Conservation (phyloP, 2,329 filamentous ascomycete species). For the Verticillium zaregamsianum region DNA sequence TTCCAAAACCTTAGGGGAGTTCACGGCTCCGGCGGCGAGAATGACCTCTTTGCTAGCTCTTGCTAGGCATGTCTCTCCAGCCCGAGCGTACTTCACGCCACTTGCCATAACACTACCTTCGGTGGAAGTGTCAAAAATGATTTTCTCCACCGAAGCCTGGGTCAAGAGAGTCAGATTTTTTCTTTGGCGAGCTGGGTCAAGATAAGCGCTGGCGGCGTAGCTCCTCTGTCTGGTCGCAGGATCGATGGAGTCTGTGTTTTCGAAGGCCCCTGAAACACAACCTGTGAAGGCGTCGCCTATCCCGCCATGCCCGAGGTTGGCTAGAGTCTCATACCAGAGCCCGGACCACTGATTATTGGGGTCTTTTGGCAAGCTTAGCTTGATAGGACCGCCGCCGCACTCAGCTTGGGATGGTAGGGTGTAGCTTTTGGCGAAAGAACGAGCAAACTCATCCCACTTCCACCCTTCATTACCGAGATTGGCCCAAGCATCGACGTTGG, state of each 20-base stretch:
- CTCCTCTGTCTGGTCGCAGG: slow-evolving; percentile 18
- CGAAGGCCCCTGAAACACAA: slow-evolving; percentile 6
- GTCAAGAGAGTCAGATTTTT: slow-evolving; percentile 20
- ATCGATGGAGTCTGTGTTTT: slow-evolving; percentile 17
- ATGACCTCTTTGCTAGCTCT: slow-evolving; percentile 34
- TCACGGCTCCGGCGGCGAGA: slow-evolving; percentile 35
- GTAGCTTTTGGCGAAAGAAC: slow-evolving; percentile 10
- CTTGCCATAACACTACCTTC: slow-evolving; percentile 11
- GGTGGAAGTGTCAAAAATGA: slow-evolving; percentile 16
- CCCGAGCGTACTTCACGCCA: slow-evolving; percentile 13
- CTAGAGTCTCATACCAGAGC: slow-evolving; percentile 16
- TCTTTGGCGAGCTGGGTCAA: slow-evolving; percentile 13
- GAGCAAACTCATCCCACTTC: slow-evolving; percentile 16
- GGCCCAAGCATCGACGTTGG: slow-evolving; percentile 20
- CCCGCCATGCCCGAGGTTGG: slow-evolving; percentile 11
- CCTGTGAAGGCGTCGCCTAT: slow-evolving; percentile 18
- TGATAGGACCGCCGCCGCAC: slow-evolving; percentile 8
- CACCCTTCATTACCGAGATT: slow-evolving; percentile 22
- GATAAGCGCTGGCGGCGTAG: slow-evolving; percentile 18
- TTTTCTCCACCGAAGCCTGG: slow-evolving; percentile 14
- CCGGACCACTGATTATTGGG: slow-evolving; percentile 10
- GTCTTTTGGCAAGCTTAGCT: slow-evolving; percentile 12
- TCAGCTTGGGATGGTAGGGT: slow-evolving; percentile 4
- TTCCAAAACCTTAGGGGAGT: slow-evolving; percentile 38
- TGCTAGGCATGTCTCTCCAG: slow-evolving; percentile 12